Evolutionary conservation across 352 stramenopile species (phyloP).

Genomic region (Pilasporangium apinafurcum): DNA sequence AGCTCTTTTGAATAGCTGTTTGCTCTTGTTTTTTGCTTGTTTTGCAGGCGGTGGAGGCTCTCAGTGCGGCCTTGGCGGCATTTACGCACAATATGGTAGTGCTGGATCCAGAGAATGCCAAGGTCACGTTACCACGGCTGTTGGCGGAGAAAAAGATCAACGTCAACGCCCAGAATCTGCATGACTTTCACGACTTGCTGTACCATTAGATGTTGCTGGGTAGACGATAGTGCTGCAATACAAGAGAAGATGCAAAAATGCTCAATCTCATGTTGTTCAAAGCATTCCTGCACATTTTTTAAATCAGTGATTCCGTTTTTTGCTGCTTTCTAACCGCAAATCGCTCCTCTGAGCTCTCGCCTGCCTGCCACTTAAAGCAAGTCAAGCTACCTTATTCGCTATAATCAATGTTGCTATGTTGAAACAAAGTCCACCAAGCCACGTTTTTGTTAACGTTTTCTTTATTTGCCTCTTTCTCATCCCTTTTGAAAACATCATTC

Average conservation of each 20-base stretch:
- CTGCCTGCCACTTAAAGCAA: no score
- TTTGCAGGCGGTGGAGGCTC: slow-evolving; percentile 24
- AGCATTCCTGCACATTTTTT: no score
- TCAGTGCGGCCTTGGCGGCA: slow-evolving; percentile 21
- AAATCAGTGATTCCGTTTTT: no score
- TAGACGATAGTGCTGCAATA: no score
- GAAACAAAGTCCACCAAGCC: no score
- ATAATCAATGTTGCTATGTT: no score
- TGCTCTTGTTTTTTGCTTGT: background rate
- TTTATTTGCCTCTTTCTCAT: background rate
- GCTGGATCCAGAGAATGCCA: slow-evolving; percentile 26
- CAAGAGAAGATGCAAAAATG: slow-evolving; percentile 22
- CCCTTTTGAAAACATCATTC: background rate
- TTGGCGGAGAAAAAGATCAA: slow-evolving; percentile 18
- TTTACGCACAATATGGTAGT: slow-evolving; percentile 22
- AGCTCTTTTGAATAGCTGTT: background rate
- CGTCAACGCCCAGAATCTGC: slow-evolving; percentile 5
- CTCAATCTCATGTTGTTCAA: no score
- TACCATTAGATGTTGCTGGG: slow-evolving; percentile 57
- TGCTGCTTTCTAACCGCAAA: no score
- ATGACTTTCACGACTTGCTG: slow-evolving; percentile 30
- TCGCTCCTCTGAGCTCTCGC: no score
- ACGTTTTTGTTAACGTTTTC: background rate
- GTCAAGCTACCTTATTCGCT: no score
- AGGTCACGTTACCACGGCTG: slow-evolving; percentile 18